Evolutionary conservation across 106 monocot genomes (phyloP).

Genomic region (Dioscorea dumetorum): DNA sequence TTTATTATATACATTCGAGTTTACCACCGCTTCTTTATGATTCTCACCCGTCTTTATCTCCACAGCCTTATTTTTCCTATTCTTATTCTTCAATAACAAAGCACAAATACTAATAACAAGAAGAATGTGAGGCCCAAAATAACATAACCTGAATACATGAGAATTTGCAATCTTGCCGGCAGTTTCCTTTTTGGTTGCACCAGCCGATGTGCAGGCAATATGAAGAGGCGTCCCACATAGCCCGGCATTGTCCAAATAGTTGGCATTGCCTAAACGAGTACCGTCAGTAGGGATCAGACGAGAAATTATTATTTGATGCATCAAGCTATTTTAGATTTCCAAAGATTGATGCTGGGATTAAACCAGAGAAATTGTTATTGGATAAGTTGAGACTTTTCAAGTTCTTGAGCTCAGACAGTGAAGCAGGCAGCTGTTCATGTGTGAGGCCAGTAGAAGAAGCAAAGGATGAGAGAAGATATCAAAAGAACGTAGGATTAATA

Average conservation of each 20-base stretch:
- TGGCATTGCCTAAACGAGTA: background rate
- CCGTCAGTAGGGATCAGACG: slow-evolving; percentile 13
- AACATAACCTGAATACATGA: slow-evolving; percentile 30
- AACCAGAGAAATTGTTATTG: background rate
- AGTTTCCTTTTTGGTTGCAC: slow-evolving; percentile 1
- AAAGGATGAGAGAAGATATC: no score
- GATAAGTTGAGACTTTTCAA: slow-evolving; percentile 29
- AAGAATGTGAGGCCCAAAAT: slow-evolving; percentile 12
- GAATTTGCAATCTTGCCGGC: background rate
- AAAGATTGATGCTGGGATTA: background rate
- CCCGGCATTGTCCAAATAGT: slow-evolving; percentile 22
- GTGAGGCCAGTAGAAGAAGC: no score
- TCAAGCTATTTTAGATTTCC: background rate
- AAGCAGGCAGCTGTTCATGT: slow-evolving; percentile 40
- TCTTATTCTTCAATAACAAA: slow-evolving; percentile 11
- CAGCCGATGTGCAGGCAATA: slow-evolving; percentile 5
- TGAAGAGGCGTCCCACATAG: slow-evolving; percentile 24
- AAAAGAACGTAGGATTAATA: no score
- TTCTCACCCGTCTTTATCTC: background rate
- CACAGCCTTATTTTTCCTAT: background rate
- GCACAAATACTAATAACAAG: slow-evolving; percentile 10
- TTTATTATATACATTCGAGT: background rate
- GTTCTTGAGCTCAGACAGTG: slow-evolving; percentile 17
- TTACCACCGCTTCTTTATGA: background rate
- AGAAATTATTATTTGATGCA: background rate